phyloP scores from a whole-genome alignment of 2,329 filamentous ascomycete species.

The Blumeria hordei region DNA sequence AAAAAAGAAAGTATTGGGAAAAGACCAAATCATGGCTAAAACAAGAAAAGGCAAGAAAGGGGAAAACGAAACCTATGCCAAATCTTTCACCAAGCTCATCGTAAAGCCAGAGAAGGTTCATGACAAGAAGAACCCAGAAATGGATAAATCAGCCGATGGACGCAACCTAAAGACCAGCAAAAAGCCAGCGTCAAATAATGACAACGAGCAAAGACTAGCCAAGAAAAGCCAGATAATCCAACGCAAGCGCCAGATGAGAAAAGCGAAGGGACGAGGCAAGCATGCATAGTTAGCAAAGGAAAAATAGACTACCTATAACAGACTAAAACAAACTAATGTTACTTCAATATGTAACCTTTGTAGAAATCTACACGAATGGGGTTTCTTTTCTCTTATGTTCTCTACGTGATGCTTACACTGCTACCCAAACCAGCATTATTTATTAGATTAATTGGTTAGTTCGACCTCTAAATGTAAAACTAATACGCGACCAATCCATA shows the following conservation, averaged over 20 bases:
- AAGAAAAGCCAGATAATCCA: conserved; percentile 58
- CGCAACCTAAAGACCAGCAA: not conserved
- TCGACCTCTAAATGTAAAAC: too few species aligned
- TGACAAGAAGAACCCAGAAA: conserved; percentile 5
- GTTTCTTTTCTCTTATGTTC: too few species aligned
- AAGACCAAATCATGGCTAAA: conserved; percentile 15
- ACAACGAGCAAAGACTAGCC: conserved; percentile 27
- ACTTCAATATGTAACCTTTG: too few species aligned
- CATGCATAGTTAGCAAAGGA: too few species aligned
- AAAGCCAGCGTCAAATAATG: conserved; percentile 3
- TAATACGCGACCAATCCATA: too few species aligned
- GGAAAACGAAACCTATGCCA: conserved; percentile 3
- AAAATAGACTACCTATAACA: too few species aligned
- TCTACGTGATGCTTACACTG: too few species aligned
- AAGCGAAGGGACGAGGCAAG: conserved; percentile 18
- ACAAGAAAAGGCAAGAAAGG: conserved; percentile 16
- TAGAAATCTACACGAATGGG: too few species aligned
- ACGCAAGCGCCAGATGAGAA: conserved; percentile 58
- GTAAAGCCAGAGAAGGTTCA: not conserved
- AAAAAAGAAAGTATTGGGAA: conserved; percentile 15
- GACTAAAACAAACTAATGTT: too few species aligned
- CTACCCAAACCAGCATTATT: too few species aligned
- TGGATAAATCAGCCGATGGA: not conserved
- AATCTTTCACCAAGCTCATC: not conserved
- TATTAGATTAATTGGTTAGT: too few species aligned